Evolutionary conservation across 208 protist genomes (phyloP).

Genomic region (Blechomonas ayalai): DNA sequence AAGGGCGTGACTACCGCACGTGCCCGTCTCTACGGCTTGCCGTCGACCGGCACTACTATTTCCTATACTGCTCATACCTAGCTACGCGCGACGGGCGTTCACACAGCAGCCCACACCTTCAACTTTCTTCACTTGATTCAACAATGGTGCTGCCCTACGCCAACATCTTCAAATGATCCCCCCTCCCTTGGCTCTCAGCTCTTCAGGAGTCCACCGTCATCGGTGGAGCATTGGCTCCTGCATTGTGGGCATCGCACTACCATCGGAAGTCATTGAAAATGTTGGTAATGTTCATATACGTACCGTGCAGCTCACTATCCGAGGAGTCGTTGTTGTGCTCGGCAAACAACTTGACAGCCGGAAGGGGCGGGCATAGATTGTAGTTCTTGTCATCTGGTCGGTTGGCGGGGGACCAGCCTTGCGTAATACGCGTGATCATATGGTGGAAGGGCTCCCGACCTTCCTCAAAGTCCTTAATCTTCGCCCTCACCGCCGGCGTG

Average conservation of each 20-base stretch:
- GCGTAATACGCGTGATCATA: slow-evolving; percentile 74
- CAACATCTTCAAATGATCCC: too few species aligned
- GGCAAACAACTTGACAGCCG: slow-evolving; percentile 69
- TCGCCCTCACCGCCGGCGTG: slow-evolving; percentile 48
- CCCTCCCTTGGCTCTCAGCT: too few species aligned
- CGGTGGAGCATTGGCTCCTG: too few species aligned
- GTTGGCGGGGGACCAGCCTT: slow-evolving; percentile 75
- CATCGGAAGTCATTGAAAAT: slow-evolving; percentile 86
- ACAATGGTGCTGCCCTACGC: too few species aligned
- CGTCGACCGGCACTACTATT: too few species aligned
- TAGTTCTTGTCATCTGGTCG: slow-evolving; percentile 81
- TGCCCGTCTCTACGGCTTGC: too few species aligned
- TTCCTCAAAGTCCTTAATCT: slow-evolving; percentile 77
- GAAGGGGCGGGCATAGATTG: slow-evolving; percentile 46
- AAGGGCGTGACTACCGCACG: too few species aligned
- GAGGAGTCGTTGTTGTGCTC: slow-evolving; percentile 83
- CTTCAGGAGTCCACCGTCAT: too few species aligned
- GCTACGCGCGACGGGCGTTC: too few species aligned
- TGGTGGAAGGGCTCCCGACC: slow-evolving; percentile 86
- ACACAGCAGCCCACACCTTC: too few species aligned
- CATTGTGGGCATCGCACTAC: slow-evolving; percentile 24
- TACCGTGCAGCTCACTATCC: slow-evolving; percentile 70
- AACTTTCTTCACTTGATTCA: too few species aligned
- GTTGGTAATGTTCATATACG: slow-evolving; percentile 78
- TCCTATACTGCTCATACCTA: too few species aligned